phyloP scores from a whole-genome alignment of 306 rosid species.

The Senna siamea region DNA sequence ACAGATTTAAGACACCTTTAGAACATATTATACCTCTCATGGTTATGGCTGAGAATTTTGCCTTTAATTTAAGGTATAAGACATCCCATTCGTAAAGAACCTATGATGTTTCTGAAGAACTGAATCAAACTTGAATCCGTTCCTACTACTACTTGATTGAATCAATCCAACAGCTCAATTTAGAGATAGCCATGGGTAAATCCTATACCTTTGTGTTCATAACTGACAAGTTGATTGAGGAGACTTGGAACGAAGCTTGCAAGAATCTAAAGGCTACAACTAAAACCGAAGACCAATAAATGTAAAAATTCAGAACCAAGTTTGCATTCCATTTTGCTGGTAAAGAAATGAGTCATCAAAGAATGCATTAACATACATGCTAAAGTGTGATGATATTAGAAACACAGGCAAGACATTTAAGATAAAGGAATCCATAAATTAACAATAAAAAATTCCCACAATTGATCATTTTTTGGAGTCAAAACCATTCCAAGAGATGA shows the following conservation, averaged over 20 bases:
- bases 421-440: not conserved
- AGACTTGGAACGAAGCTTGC: not conserved
- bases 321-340: not conserved
- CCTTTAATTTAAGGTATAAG: not conserved
- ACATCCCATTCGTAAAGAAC: not conserved
- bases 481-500: constrained; percentile 22
- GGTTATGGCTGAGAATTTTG: not conserved
- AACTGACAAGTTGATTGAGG: no score
- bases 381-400: not conserved
- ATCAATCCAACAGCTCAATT: no score
- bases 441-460: not conserved
- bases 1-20: not conserved
- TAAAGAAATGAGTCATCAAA: not conserved
- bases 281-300: not conserved
- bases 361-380: constrained; percentile 3
- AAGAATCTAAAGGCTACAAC: not conserved
- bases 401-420: not conserved
- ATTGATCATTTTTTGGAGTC: not conserved
- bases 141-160: not conserved
- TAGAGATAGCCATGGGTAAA: no score
- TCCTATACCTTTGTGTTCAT: no score
- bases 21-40: not conserved
- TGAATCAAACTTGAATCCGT: not conserved
- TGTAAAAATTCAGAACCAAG: not conserved
- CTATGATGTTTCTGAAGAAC: not conserved